Evolutionary conservation across 345 rosid species (phyloP).

Genomic region (Hibiscus tridactylites): DNA sequence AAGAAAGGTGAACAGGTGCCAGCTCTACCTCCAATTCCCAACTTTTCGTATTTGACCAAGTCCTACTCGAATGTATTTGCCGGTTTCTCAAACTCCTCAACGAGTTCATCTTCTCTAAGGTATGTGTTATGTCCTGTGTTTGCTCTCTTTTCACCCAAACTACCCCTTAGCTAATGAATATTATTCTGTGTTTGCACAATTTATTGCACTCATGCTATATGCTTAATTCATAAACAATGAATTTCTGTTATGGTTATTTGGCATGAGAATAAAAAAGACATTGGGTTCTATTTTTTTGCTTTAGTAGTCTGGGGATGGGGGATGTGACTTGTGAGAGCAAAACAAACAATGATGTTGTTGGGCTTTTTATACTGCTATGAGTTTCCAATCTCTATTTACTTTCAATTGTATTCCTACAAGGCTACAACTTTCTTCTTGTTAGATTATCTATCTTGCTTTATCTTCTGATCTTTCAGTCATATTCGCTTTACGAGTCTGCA

Average conservation of each 20-base stretch:
- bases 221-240: neutral
- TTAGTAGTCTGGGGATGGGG: neutral
- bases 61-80: conserved; percentile 71
- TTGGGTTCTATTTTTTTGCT: neutral
- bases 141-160: neutral
- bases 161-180: neutral
- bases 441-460: neutral
- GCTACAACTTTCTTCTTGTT: neutral
- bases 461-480: neutral
- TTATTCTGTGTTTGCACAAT: neutral
- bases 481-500: neutral
- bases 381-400: neutral
- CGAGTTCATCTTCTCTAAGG: conserved; percentile 43
- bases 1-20: conserved; percentile 65
- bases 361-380: neutral
- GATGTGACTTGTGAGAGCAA: neutral
- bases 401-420: neutral
- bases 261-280: neutral
- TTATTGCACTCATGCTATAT: neutral
- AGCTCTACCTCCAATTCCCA: conserved; percentile 50
- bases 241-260: neutral
- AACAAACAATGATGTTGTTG: neutral
- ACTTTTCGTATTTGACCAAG: conserved; percentile 74
- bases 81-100: conserved; percentile 41
- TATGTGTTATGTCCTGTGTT: conserved; percentile 13